phyloP scores from a whole-genome alignment of 495 filamentous ascomycete species.

The Tuber indicum region DNA sequence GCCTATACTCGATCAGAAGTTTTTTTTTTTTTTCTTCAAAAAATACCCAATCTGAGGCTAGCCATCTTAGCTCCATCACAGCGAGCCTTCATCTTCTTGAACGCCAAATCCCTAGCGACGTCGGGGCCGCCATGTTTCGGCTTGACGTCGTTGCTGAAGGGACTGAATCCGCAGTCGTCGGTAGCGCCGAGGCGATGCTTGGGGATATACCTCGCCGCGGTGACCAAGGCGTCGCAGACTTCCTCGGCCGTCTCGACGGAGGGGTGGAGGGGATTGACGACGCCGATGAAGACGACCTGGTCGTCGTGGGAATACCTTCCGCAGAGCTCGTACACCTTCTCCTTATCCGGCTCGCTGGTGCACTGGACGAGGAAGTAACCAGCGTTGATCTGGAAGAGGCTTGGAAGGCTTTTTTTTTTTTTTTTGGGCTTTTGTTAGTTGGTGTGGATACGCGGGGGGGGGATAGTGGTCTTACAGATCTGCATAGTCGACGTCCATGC shows the following conservation, averaged over 20 bases:
- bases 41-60: constrained; percentile 43
- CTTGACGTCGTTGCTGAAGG: constrained; percentile 45
- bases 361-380: constrained; percentile 48
- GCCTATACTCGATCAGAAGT: too few relatives aligned
- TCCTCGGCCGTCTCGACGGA: constrained; percentile 44
- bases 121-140: constrained; percentile 46
- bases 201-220: constrained; percentile 44
- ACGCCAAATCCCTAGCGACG: constrained; percentile 45
- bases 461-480: constrained; percentile 34
- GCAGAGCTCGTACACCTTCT: constrained; percentile 43
- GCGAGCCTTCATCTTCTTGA: constrained; percentile 45
- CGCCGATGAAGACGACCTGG: constrained; percentile 45
- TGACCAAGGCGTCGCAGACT: constrained; percentile 42
- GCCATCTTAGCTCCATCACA: constrained; percentile 45
- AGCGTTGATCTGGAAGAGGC: constrained; percentile 46
- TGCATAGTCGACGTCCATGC: constrained; percentile 45
- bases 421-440: background rate
- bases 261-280: constrained; percentile 44
- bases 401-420: constrained; percentile 38
- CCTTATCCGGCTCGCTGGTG: constrained; percentile 44
- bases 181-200: constrained; percentile 46
- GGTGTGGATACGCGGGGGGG: background rate
- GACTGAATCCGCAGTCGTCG: constrained; percentile 47
- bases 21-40: too few relatives aligned
- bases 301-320: constrained; percentile 43